A percentile compares a stretch with the other conserved stretches of the same genome.
These are phyloP conservation scores for Colletotrichum brevisporum DNA, from an alignment of 2,329 filamentous ascomycete species.

Conservation along the genomic window DNA sequence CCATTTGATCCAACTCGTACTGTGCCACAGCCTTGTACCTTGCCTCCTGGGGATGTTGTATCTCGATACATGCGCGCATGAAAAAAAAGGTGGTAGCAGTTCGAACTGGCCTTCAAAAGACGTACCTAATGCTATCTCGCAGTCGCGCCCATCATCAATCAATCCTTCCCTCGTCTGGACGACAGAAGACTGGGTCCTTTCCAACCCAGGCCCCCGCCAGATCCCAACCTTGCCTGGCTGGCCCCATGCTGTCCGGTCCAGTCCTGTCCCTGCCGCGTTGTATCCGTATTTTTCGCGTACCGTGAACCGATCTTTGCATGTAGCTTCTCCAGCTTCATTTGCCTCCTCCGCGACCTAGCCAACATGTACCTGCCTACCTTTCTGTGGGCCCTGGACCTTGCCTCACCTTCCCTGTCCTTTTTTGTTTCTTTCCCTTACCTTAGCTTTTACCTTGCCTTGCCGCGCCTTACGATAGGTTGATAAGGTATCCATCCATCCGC, in stretches of 20 bases:
- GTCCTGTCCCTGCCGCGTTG: slow-evolving; percentile 25
- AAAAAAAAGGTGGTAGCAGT: slow-evolving; percentile 1
- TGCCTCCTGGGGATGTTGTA: slow-evolving; percentile 23
- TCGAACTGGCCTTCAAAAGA: slow-evolving; percentile 20
- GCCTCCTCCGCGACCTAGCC: slow-evolving; percentile 39
- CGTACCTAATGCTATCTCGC: slow-evolving; percentile 6
- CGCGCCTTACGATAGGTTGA: not conserved
- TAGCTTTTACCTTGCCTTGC: slow-evolving; percentile 20
- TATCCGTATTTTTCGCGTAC: slow-evolving; percentile 29
- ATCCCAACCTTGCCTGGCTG: slow-evolving; percentile 29
- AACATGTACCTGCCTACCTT: slow-evolving; percentile 32
- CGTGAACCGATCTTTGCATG: slow-evolving; percentile 32
- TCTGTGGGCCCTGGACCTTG: slow-evolving; percentile 25
- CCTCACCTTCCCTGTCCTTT: slow-evolving; percentile 35
- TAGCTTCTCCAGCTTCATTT: slow-evolving; percentile 40
- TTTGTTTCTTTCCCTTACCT: slow-evolving; percentile 22
- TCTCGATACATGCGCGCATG: slow-evolving; percentile 3
- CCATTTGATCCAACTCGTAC: slow-evolving; percentile 7
- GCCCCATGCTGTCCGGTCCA: slow-evolving; percentile 1
- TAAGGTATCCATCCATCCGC: not conserved
- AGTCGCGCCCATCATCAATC: slow-evolving; percentile 25
- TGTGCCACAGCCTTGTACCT: slow-evolving; percentile 22
- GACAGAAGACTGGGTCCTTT: slow-evolving; percentile 19
- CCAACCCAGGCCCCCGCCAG: slow-evolving; percentile 9
- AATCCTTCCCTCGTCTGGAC: slow-evolving; percentile 26